Evolutionary conservation across 257 asterid species (phyloP).

Genomic region (Scutellaria galericulata): DNA sequence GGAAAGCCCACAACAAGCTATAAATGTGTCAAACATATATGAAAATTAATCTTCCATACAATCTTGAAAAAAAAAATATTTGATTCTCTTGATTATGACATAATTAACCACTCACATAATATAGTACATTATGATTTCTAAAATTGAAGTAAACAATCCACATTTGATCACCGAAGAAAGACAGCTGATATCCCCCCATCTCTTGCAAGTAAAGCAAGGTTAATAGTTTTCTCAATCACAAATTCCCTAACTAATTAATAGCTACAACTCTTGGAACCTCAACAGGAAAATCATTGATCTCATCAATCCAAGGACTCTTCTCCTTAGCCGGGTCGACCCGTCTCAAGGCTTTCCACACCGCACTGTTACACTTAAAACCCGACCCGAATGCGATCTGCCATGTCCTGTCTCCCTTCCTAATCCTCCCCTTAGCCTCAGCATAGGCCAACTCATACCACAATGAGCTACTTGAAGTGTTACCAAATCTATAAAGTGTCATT

Average conservation of each 20-base stretch:
- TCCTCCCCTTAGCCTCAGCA: conserved; percentile 57
- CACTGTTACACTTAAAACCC: conserved; percentile 64
- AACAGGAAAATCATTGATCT: conserved; percentile 55
- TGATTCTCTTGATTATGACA: not conserved
- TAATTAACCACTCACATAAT: conserved; percentile 10
- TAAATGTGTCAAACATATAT: too few relatives aligned
- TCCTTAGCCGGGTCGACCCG: conserved; percentile 45
- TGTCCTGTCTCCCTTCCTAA: conserved; percentile 51
- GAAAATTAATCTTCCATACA: not conserved
- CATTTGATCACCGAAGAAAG: too few relatives aligned
- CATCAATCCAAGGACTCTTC: conserved; percentile 59
- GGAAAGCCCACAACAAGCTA: too few relatives aligned
- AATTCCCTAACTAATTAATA: conserved; percentile 24
- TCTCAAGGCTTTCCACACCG: conserved; percentile 54
- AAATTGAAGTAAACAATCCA: not conserved
- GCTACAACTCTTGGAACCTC: conserved; percentile 50
- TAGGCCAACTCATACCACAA: conserved; percentile 60
- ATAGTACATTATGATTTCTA: conserved; percentile 17
- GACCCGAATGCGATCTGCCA: conserved; percentile 69
- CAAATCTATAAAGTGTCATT: conserved; percentile 58
- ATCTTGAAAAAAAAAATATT: conserved; percentile 2
- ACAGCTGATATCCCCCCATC: not conserved
- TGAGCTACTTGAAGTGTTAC: conserved; percentile 57
- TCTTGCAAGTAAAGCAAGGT: not conserved
- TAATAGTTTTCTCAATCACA: not conserved